Evolutionary conservation across 1,284 basidiomycete genomes (phyloP).

Genomic region (Xerocomus amazonicus): DNA sequence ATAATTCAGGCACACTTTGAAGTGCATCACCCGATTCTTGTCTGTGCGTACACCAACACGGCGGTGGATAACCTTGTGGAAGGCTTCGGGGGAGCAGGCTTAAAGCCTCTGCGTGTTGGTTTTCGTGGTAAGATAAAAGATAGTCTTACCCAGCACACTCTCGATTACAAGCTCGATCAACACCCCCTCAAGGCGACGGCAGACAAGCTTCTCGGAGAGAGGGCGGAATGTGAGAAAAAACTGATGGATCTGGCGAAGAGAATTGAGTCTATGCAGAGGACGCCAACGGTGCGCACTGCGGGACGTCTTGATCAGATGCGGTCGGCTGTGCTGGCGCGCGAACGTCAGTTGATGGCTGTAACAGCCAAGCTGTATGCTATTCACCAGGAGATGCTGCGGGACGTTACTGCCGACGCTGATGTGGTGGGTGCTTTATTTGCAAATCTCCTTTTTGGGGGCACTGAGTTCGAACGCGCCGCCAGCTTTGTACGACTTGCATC

Average conservation of each 20-base stretch:
- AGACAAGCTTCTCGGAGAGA: conserved; percentile 37
- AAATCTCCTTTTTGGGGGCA: conserved; percentile 1
- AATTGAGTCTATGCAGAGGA: conserved; percentile 24
- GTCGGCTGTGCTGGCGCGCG: conserved; percentile 34
- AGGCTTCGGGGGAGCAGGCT: conserved; percentile 57
- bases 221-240: conserved; percentile 30
- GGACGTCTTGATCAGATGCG: conserved; percentile 40
- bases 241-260: conserved; percentile 27
- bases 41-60: conserved; percentile 91
- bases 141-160: conserved; percentile 55
- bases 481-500: conserved; percentile 85
- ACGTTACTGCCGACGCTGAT: conserved; percentile 65
- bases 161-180: conserved; percentile 62
- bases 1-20: conserved; percentile 63
- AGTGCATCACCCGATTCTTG: conserved; percentile 79
- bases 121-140: conserved; percentile 58
- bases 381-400: conserved; percentile 52
- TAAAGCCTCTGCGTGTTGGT: conserved; percentile 79
- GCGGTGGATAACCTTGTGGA: conserved; percentile 93
- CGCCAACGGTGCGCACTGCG: conserved; percentile 18
- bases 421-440: conserved; percentile 54
- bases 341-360: conserved; percentile 35
- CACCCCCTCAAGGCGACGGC: conserved; percentile 56
- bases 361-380: conserved; percentile 45
- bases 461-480: conserved; percentile 11